Conservation (phyloP, 345 rosid genomes). For the Cardamine occulta region DNA sequence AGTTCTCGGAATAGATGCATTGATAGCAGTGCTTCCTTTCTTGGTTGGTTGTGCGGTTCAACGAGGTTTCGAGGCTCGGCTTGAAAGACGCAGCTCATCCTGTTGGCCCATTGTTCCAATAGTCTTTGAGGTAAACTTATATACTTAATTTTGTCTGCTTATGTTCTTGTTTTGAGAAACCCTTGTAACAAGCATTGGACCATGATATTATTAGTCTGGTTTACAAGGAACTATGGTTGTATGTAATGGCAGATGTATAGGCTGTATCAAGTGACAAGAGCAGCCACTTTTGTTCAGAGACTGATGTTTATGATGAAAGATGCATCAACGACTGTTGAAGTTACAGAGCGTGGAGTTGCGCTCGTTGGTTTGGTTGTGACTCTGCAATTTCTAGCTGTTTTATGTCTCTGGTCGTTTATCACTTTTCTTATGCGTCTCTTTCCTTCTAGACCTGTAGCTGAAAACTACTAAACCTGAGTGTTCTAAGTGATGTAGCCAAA, state of each 20-base stretch:
- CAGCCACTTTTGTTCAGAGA: constrained; percentile 72
- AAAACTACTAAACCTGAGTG: constrained; percentile 56
- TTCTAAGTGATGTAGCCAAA: constrained; percentile 22
- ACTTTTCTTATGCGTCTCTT: constrained; percentile 82
- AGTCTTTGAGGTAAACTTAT: constrained; percentile 69
- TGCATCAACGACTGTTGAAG: constrained; percentile 51
- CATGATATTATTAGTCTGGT: neutral
- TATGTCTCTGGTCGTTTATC: constrained; percentile 83
- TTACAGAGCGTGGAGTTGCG: constrained; percentile 60
- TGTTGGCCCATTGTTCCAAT: constrained; percentile 89
- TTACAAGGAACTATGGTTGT: constrained; percentile 6
- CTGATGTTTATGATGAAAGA: constrained; percentile 70
- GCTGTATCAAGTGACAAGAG: constrained; percentile 80
- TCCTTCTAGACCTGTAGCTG: constrained; percentile 83
- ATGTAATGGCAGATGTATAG: constrained; percentile 68
- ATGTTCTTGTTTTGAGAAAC: constrained; percentile 3
- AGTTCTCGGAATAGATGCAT: constrained; percentile 58
- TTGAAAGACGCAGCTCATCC: constrained; percentile 65
- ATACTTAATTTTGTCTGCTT: neutral
- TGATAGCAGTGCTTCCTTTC: constrained; percentile 75
- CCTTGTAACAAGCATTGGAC: constrained; percentile 17
- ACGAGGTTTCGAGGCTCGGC: constrained; percentile 56
- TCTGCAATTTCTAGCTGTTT: constrained; percentile 69
- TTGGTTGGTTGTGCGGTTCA: constrained; percentile 77
- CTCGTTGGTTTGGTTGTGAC: constrained; percentile 66